phyloP scores from a whole-genome alignment of 2,329 filamentous ascomycete species.

The Taxawa tesnikishii region DNA sequence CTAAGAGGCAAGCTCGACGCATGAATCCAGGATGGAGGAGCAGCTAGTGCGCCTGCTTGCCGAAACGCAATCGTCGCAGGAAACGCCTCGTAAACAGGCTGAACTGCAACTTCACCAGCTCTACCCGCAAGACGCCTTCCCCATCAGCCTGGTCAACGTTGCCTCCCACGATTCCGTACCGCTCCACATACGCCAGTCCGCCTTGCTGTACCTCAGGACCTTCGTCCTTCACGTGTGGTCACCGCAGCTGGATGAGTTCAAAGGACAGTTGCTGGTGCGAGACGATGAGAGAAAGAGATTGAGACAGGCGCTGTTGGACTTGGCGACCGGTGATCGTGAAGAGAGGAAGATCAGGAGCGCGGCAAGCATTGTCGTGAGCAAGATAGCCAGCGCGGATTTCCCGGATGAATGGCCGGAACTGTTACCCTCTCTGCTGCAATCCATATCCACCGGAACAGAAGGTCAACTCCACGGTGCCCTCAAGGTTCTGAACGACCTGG shows the following conservation, averaged over 20 bases:
- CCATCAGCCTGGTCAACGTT: constrained; percentile 67
- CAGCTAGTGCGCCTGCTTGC: constrained; percentile 79
- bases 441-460: constrained; percentile 66
- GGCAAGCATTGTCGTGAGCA: constrained; percentile 84
- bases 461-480: constrained; percentile 78
- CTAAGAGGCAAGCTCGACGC: not conserved
- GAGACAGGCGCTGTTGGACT: constrained; percentile 60
- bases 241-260: constrained; percentile 58
- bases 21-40: constrained; percentile 60
- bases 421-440: constrained; percentile 63
- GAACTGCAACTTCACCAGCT: constrained; percentile 70
- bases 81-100: constrained; percentile 70
- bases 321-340: constrained; percentile 59
- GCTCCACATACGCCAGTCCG: constrained; percentile 67
- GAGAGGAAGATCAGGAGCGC: constrained; percentile 80
- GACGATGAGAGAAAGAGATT: constrained; percentile 65
- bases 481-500: constrained; percentile 75
- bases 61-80: constrained; percentile 68
- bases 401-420: constrained; percentile 91
- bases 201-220: constrained; percentile 65
- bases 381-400: constrained; percentile 87
- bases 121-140: constrained; percentile 58
- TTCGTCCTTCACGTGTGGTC: constrained; percentile 84
- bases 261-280: constrained; percentile 51
- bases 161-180: constrained; percentile 64